Evolutionary conservation across 2,329 filamentous ascomycete genomes (phyloP).

Genomic region (Amylocarpus encephaloides): DNA sequence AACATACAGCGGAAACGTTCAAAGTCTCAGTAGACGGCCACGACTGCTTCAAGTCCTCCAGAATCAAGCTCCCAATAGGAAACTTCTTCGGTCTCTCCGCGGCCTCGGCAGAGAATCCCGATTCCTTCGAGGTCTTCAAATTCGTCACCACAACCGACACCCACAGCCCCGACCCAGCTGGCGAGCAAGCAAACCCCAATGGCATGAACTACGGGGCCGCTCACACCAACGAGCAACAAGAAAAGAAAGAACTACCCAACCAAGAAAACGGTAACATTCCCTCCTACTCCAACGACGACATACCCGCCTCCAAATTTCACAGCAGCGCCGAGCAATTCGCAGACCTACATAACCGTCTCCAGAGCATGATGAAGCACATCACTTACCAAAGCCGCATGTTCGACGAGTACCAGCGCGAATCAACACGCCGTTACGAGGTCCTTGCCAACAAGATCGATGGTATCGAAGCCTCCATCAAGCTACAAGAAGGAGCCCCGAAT

Average conservation of each 20-base stretch:
- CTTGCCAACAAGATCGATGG: constrained; percentile 12
- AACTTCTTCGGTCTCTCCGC: constrained; percentile 86
- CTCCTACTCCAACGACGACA: constrained; percentile 36
- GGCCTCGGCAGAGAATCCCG: constrained; percentile 81
- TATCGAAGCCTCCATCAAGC: constrained; percentile 30
- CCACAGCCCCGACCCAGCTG: constrained; percentile 27
- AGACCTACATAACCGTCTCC: constrained; percentile 79
- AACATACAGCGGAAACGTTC: constrained; percentile 59
- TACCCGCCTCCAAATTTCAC: constrained; percentile 35
- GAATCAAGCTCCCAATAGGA: constrained; percentile 69
- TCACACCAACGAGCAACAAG: constrained; percentile 30
- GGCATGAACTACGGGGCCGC: constrained; percentile 25
- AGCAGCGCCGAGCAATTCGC: constrained; percentile 60
- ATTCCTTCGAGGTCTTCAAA: constrained; percentile 92
- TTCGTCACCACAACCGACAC: constrained; percentile 63
- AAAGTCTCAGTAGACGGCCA: constrained; percentile 74
- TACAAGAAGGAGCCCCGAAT: constrained; percentile 39
- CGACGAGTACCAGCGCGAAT: constrained; percentile 42
- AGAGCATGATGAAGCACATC: constrained; percentile 64
- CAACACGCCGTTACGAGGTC: constrained; percentile 32
- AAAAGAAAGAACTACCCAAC: constrained; percentile 17
- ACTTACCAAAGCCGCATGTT: constrained; percentile 54
- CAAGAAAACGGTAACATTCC: constrained; percentile 37
- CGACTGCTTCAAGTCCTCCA: constrained; percentile 76
- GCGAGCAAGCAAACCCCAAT: constrained; percentile 10